Evolutionary conservation across 2,329 filamentous ascomycete species (phyloP), one percentile per base, ranked within the genome.

Genomic region (Amauroascus verrucosus): DNA sequence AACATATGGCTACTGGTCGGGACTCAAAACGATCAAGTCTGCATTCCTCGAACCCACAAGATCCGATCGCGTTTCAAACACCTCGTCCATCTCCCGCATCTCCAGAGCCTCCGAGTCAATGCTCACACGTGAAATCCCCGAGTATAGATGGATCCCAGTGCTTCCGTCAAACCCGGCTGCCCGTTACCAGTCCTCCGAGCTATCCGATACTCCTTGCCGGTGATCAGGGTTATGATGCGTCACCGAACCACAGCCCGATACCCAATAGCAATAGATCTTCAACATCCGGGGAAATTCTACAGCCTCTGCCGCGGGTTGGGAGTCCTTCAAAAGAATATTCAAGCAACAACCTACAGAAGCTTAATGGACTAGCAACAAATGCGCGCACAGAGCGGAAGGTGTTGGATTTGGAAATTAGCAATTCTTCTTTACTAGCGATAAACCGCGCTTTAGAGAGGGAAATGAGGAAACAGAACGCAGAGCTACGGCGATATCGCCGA

Each of bases 351-450:
- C 22, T 48, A 6, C 47, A 56, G 20, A 58, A 54, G n/a, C 73
- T 85, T 57, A 86, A 81, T 57, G 89, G 94, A 56, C 76, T 88
- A 6, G 88, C 93, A 9, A 80, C 85, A n/a, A 93, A 88, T 65
- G 93, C 93, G 13, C 81, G 93, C 28, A 81, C 88, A 33, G 93
- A 97, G 69, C 82, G 93, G 57, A 98, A 97, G 72, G 90, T 98
- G 0, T 80, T 97, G 60, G 93, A 98, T 66, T 75, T 98, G 5
- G 88, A 98, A 66, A 98, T 98, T 58, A 95, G 86, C 53, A 98
- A 98, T 64, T 93, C 88, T 1, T 96, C 90, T 1, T 77, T 98
- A 2, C 80, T 95, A 54, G 93, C 93, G 38, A 97, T 98, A 71
- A 98, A 98, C 65, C 80, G 90, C 51, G 93, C 89, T 0, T 73